A percentile compares a stretch with the other conserved stretches of the same genome.
Conservation (phyloP, 345 rosid genomes). For the Citrus australasica region DNA sequence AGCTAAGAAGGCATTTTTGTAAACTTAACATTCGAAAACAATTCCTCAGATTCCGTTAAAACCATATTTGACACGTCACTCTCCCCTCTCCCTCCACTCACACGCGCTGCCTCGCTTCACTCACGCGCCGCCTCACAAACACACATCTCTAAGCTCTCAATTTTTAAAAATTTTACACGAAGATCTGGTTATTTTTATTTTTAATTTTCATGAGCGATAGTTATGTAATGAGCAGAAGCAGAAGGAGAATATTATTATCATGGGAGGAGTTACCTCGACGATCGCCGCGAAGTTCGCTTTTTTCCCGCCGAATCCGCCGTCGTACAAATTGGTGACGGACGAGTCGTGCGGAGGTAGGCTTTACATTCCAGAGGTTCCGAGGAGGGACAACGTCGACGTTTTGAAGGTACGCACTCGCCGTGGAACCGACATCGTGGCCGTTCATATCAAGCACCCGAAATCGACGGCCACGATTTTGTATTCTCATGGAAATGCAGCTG, state of each 20-base stretch:
- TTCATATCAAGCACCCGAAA: conserved; percentile 68
- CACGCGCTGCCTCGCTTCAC: not conserved
- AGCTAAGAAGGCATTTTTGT: not conserved
- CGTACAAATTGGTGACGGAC: conserved; percentile 52
- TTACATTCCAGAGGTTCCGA: conserved; percentile 53
- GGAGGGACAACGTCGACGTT: conserved; percentile 64
- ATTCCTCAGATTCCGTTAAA: not conserved
- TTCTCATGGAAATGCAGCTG: conserved; percentile 99
- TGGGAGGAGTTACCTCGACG: conserved; percentile 98
- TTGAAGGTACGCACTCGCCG: conserved; percentile 73
- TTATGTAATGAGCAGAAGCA: conserved; percentile 40
- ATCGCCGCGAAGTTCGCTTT: conserved; percentile 98
- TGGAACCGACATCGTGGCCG: conserved; percentile 77
- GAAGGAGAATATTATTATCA: not conserved
- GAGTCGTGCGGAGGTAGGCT: conserved; percentile 44
- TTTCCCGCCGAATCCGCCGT: conserved; percentile 95
- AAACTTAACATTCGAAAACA: not conserved
- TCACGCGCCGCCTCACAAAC: not conserved
- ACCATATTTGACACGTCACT: not conserved
- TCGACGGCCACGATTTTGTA: conserved; percentile 73
- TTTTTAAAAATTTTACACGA: not conserved
- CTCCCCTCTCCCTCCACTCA: not conserved
- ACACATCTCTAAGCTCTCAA: not conserved
- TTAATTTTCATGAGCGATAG: conserved; percentile 25
- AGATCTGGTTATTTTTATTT: conserved; percentile 14